Evolutionary conservation across 106 monocot genomes (phyloP), one percentile per base, ranked within the genome.

Genomic region (Phalaenopsis aphrodite): DNA sequence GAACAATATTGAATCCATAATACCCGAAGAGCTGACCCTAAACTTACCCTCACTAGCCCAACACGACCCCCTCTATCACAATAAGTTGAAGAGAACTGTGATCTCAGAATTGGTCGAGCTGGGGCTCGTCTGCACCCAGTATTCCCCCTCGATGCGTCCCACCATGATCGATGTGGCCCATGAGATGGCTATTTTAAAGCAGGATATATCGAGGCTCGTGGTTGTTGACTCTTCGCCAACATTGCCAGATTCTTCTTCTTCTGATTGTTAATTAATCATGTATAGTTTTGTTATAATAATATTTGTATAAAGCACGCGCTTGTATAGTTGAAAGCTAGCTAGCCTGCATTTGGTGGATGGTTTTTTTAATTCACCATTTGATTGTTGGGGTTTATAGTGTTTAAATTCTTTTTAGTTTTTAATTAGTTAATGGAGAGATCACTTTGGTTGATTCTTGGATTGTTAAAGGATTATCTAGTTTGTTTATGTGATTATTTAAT

Each of bases 81-180:
- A 72, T 42, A 80, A 82, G 55, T 12, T 80, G 0, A 66, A 61
- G 52, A 71, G 81, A 48, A 83, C 82, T 23, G 80, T 83, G 42
- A 41, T 81, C 41, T 18, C 81, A 0, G 84, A 89, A 77, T 71
- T 91, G 39, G 76, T 91, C 41, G 88, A 87, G 77, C 85, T 90
- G 2, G 87, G 88, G 3, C 75, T 90, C 7, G 76, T 67, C 1
- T 88, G 87, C 82, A 82, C 91, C 8, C 86, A 84, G 41, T 42
- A 41, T 65, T 72, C 83, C 1, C 88, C 90, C 4, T 80, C 87
- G 7, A 56, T 76, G 78, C 52, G 90, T 76, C 90, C 91, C 5
- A 81, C 82, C 73, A 90, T 94, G 91, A 55, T 78, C 9, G 87
- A 87, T 8, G 91, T 91, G 37, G 90, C 90, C 10, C 82, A 86